Percentiles rank a stretch among this genome's conserved stretches.
These are phyloP conservation scores for Immersiella caudata DNA, from an alignment of 495 filamentous ascomycete genomes.

Conservation along the genomic window DNA sequence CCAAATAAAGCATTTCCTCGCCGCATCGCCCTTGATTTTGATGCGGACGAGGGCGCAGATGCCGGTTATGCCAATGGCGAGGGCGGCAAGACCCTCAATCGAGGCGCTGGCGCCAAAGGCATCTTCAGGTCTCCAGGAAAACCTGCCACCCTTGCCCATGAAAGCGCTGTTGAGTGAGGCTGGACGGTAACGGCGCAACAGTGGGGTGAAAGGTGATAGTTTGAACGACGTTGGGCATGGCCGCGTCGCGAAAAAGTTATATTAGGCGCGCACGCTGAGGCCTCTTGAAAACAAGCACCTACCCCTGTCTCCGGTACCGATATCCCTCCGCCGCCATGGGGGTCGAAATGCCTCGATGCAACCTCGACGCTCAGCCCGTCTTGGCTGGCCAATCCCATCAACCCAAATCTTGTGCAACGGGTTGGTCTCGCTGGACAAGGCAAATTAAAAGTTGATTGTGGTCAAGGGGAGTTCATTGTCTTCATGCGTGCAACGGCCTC, in stretches of 20 bases:
- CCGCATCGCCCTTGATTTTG: constrained; percentile 4
- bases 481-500: too few relatives aligned
- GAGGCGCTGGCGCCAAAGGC: neutral
- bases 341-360: neutral
- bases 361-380: neutral
- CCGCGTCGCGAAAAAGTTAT: neutral
- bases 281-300: neutral
- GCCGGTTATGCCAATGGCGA: constrained; percentile 1
- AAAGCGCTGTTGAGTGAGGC: neutral
- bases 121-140: neutral
- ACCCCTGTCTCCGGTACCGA: neutral
- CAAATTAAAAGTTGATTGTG: neutral
- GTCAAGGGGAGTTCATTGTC: neutral
- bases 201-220: neutral
- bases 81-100: constrained; percentile 1
- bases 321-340: neutral
- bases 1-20: neutral
- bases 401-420: neutral
- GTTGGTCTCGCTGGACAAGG: neutral
- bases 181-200: neutral
- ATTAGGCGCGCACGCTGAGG: neutral
- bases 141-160: neutral
- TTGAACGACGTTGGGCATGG: neutral
- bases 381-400: neutral
- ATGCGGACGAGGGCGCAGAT: neutral